Evolutionary conservation across 176 grass and related monocot genomes (phyloP), one percentile per base, ranked within the genome.

Genomic region (Leersia perrieri): DNA sequence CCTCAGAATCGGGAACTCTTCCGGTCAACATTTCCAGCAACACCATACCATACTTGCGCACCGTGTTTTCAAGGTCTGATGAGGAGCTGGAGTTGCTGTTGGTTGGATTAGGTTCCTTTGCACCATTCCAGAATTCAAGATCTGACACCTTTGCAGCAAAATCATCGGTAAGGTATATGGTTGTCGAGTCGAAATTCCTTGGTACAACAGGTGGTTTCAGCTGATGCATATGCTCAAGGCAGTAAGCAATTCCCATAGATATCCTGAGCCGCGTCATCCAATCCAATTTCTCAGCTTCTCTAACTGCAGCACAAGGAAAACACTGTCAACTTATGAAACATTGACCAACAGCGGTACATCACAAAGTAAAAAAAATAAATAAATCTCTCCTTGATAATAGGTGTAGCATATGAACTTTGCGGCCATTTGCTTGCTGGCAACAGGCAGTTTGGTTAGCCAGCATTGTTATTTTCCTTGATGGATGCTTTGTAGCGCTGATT

Each of bases 211-310:
- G 82, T 66, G 87, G 82, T 33, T 86, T 87, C 68, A 94, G 84
- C 80, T 94, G 89, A 49, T 94, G 89, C 83, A 97, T 88, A 78
- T 97, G 78, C 78, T 94, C 91, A 7, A 94, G 82, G 69, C 91
- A 94, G 68, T 94, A 97, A n/a, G 89, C 87, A 68, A 94, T 86
- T 42, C 94, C 94, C 91, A 97, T 97, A 68, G 87, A 89, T 82
- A 97, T 88, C 94, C 94, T 89, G 28, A 97, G 89, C 70, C 91
- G 88, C 4, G 49, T 65, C 36, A 64, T 66, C 94, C 91, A 97
- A 36, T 97, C 88, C 83, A 91, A 83, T 66, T 89, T 83, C 74
- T 94, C 94, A 13, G 78, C 70, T 86, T 93, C 94, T 89, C 90
- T 80, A 74, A 91, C 94, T 97, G 87, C 41, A 35, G 72, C 41